Percentiles rank a stretch among this genome's conserved stretches.
phyloP scores from a whole-genome alignment of 306 rosid species.

The Cucurbita argyrosperma region DNA sequence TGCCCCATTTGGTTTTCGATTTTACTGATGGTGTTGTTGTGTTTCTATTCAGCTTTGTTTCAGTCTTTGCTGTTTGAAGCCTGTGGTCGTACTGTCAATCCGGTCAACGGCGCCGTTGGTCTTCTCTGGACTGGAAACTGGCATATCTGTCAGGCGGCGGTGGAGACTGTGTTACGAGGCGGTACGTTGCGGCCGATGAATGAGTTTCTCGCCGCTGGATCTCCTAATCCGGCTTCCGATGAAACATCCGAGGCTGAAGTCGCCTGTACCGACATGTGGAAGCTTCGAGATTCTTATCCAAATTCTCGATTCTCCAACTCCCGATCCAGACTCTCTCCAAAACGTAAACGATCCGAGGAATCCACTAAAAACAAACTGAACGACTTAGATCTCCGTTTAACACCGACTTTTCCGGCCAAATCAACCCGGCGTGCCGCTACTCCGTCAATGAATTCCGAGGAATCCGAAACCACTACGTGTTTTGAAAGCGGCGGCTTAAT shows the following conservation, averaged over 20 bases:
- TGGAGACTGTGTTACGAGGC: slow-evolving; percentile 41
- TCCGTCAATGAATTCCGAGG: slow-evolving; percentile 88
- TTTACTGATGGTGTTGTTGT: background rate
- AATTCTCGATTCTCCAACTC: slow-evolving; percentile 26
- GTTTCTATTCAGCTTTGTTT: slow-evolving; percentile 37
- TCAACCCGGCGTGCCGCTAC: slow-evolving; percentile 40
- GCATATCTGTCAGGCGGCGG: slow-evolving; percentile 63
- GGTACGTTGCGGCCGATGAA: slow-evolving; percentile 32
- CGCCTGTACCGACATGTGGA: slow-evolving; percentile 8
- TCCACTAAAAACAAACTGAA: slow-evolving; percentile 16
- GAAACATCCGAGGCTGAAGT: background rate
- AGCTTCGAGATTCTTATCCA: slow-evolving; percentile 3
- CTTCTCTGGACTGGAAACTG: slow-evolving; percentile 61
- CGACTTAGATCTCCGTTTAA: slow-evolving; percentile 67
- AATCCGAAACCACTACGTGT: slow-evolving; percentile 63
- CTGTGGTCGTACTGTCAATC: slow-evolving; percentile 68
- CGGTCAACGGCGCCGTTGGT: slow-evolving; percentile 74
- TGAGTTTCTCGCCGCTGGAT: slow-evolving; percentile 4
- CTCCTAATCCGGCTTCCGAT: background rate
- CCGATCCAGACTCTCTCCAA: slow-evolving; percentile 31
- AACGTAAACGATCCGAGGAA: slow-evolving; percentile 43
- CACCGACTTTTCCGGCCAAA: slow-evolving; percentile 31
- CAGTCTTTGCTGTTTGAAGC: slow-evolving; percentile 72
- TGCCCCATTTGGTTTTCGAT: background rate
- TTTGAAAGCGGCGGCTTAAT: slow-evolving; percentile 38